These are phyloP conservation scores for Nissolia schottii DNA, from an alignment of 306 rosid genomes.

Conservation along the genomic window DNA sequence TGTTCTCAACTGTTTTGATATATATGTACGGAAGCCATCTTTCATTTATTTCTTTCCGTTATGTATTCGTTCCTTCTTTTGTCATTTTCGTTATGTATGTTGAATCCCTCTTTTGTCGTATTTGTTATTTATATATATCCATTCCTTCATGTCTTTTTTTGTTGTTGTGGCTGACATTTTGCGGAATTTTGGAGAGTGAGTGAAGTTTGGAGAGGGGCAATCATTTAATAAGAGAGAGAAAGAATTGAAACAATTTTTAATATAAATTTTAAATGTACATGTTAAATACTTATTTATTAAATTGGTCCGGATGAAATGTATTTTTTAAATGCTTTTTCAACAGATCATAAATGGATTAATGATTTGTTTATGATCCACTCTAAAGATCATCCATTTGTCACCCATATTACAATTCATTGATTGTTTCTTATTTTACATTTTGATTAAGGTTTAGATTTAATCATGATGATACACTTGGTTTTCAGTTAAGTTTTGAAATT, in stretches of 20 bases:
- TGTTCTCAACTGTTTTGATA: background rate
- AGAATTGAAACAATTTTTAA: background rate
- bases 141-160: too few relatives aligned
- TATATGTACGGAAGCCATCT: background rate
- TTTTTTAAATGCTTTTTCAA: background rate
- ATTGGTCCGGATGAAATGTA: background rate
- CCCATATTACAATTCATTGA: background rate
- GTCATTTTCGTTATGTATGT: background rate
- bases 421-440: constrained; percentile 1
- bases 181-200: background rate
- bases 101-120: too few relatives aligned
- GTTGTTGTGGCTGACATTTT: background rate
- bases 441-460: constrained; percentile 15
- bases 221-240: background rate
- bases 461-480: background rate
- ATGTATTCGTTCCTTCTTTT: background rate
- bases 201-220: background rate
- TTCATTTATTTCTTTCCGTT: background rate
- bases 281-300: background rate
- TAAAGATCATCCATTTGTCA: background rate
- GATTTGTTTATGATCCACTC: background rate
- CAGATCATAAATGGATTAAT: background rate
- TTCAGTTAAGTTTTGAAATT: background rate
- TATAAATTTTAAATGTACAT: background rate
- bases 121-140: too few relatives aligned